Conservation (phyloP, 768 basidiomycete genomes). For the Mrakia blollopis region DNA sequence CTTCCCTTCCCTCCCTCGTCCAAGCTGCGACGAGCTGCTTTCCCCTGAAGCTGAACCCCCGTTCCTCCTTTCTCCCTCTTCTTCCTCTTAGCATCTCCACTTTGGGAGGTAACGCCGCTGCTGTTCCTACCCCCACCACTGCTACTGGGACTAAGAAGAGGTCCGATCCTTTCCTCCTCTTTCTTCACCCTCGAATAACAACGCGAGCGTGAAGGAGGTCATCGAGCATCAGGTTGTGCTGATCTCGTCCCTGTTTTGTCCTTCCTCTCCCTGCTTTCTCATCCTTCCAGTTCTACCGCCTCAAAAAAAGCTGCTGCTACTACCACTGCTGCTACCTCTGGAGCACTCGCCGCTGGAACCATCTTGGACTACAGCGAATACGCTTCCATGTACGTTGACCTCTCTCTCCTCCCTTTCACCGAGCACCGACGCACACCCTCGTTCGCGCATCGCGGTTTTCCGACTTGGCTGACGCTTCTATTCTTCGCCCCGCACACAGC, state of each 20-base stretch:
- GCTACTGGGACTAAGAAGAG: neutral
- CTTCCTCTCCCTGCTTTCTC: neutral
- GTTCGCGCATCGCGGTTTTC: neutral
- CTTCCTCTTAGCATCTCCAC: conserved; percentile 14
- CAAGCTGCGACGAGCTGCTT: neutral
- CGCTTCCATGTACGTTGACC: neutral
- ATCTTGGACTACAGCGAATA: conserved; percentile 9
- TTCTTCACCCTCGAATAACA: neutral
- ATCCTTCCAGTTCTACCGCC: neutral
- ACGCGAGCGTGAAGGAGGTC: neutral
- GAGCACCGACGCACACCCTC: neutral
- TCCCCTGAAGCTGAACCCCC: neutral
- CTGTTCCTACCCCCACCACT: neutral
- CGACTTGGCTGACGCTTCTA: neutral
- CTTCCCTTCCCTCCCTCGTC: neutral
- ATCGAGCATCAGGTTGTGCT: neutral
- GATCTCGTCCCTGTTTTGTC: neutral
- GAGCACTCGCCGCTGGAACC: neutral
- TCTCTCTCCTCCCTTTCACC: neutral
- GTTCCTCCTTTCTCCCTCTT: neutral
- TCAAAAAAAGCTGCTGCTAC: neutral
- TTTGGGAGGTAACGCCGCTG: neutral
- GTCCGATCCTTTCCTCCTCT: neutral
- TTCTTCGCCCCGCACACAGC: neutral
- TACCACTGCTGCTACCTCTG: neutral